Percentiles rank a stretch among this genome's conserved stretches.
Conservation (phyloP, 805 yeast genomes). For the Wickerhamiella allomyrinae region DNA sequence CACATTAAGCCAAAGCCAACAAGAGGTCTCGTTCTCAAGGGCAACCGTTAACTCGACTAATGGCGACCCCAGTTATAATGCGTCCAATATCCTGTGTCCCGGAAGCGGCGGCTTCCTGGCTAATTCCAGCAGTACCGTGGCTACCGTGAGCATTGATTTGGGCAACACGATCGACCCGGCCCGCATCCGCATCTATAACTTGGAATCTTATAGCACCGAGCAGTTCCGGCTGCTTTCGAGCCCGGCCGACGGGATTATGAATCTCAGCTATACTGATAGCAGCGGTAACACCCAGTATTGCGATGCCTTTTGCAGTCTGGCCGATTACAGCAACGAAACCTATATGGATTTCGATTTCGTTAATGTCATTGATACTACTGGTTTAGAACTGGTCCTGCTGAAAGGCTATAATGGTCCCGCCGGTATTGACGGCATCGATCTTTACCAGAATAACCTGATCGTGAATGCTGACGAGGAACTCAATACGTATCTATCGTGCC, state of each 20-base stretch:
- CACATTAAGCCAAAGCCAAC: constrained; percentile 26
- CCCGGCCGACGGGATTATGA: constrained; percentile 85
- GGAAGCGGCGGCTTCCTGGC: constrained; percentile 15
- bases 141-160: constrained; percentile 11
- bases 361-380: constrained; percentile 44
- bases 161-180: constrained; percentile 39
- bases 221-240: constrained; percentile 58
- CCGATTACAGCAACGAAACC: constrained; percentile 25
- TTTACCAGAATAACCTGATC: constrained; percentile 42
- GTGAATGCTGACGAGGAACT: constrained; percentile 64
- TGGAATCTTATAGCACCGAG: constrained; percentile 37
- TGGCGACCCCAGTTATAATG: constrained; percentile 5
- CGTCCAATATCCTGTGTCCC: constrained; percentile 43
- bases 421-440: constrained; percentile 56
- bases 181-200: constrained; percentile 56
- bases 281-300: constrained; percentile 47
- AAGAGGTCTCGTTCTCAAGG: constrained; percentile 15
- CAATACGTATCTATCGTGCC: constrained; percentile 50
- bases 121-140: constrained; percentile 8
- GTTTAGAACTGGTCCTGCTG: constrained; percentile 48
- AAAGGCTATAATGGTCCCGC: constrained; percentile 58
- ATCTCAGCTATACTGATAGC: constrained; percentile 61
- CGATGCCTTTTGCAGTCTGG: constrained; percentile 82
- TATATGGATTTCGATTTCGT: constrained; percentile 77
- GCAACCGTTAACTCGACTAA: constrained; percentile 13